phyloP scores from a whole-genome alignment of 164 flowering plant species.

The Warburgia ugandensis region DNA sequence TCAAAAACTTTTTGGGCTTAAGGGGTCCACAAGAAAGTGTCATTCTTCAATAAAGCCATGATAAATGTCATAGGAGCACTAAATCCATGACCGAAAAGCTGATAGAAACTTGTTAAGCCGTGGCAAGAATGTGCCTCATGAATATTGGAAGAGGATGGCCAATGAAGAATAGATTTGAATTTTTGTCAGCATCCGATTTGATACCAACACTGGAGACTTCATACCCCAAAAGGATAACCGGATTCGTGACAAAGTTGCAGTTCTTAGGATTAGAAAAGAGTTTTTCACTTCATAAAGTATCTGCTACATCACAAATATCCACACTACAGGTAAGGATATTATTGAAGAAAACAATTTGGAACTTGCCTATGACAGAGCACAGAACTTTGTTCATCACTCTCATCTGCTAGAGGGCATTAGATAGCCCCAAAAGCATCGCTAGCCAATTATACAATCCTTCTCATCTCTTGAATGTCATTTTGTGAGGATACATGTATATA shows the following conservation, averaged over 20 bases:
- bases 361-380: background rate
- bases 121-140: background rate
- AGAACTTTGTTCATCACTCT: constrained; percentile 4
- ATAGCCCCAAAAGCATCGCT: constrained; percentile 4
- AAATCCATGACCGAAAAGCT: background rate
- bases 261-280: background rate
- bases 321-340: background rate
- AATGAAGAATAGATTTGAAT: background rate
- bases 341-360: background rate
- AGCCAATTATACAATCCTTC: constrained; percentile 1
- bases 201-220: background rate
- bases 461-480: background rate
- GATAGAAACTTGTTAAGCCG: constrained; percentile 1
- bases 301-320: background rate
- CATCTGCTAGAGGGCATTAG: constrained; percentile 4
- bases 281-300: background rate
- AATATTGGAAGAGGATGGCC: background rate
- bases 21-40: background rate
- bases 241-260: background rate
- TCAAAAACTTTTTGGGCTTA: background rate
- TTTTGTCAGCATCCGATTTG: background rate
- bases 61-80: background rate
- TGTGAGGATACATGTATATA: too few species aligned
- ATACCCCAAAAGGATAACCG: constrained; percentile 2
- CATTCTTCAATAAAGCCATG: background rate